Percentiles rank a stretch among this genome's conserved stretches.
These are phyloP conservation scores for Sclerotinia spermophila DNA, from an alignment of 2,329 filamentous ascomycete species.

Conservation along the genomic window DNA sequence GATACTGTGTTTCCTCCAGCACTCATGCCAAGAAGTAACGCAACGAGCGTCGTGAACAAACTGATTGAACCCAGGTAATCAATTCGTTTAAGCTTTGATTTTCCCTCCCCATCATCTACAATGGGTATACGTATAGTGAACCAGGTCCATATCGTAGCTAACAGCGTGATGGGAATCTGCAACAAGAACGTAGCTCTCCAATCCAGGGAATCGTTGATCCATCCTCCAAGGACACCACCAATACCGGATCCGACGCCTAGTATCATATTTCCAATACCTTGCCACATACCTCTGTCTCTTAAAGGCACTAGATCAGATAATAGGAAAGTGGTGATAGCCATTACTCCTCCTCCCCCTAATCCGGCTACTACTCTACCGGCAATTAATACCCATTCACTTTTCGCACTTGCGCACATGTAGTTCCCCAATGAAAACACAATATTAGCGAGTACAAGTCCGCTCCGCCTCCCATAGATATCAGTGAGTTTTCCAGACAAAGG, in stretches of 20 bases:
- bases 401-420: conserved; percentile 59
- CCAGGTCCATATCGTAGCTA: conserved; percentile 5
- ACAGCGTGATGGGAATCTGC: conserved; percentile 13
- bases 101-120: conserved; percentile 1
- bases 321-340: conserved; percentile 37
- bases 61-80: conserved; percentile 68
- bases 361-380: conserved; percentile 51
- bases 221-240: conserved; percentile 67
- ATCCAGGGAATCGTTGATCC: conserved; percentile 66
- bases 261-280: conserved; percentile 69
- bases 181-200: conserved; percentile 50
- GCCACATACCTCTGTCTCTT: conserved; percentile 48
- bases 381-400: conserved; percentile 61
- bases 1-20: conserved; percentile 57
- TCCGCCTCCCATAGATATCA: conserved; percentile 68
- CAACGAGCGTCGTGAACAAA: conserved; percentile 61
- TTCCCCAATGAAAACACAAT: conserved; percentile 62
- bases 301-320: conserved; percentile 15
- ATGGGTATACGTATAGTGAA: conserved; percentile 11
- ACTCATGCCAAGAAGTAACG: conserved; percentile 69
- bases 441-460: conserved; percentile 62
- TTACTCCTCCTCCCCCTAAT: conserved; percentile 70
- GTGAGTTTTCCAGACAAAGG: conserved; percentile 69
- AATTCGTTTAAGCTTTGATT: conserved; percentile 49
- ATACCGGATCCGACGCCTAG: conserved; percentile 65